Evolutionary conservation across 306 rosid species (phyloP), one percentile per base, ranked within the genome.

Genomic region (Carpinus viminea): DNA sequence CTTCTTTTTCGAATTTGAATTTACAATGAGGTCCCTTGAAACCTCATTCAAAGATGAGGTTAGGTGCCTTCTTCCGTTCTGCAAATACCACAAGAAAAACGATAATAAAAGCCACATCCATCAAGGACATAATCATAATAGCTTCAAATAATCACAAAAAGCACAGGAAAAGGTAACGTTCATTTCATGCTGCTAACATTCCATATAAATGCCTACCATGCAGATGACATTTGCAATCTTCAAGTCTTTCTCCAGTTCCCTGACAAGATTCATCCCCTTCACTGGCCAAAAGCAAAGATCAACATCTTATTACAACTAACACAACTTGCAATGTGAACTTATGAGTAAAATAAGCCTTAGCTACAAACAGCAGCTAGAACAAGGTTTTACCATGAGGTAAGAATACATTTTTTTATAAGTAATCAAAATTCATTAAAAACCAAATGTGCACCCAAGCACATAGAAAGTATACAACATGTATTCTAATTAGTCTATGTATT

Each of bases 231-330:
- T 96, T 72, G 99, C 98, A 90, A 93, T 87, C 87, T 96, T 89
- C 75, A 96, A 87, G 88, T 96, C 99, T 82, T 89, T 93, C 85
- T 96, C 99, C 89, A 96, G 83, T 84, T 96, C 99, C 82, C 98
- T 84, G 80, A 96, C 98, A 89, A 96, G 92, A 93, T 93, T 80
- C 99, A 96, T 96, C 92, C 99, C 99, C 98, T 96, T 96, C 97
- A 93, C 99, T 96, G 99, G 81, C 91, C 97, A 91, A 96, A 95
- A 96, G 94, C 75, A 89, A 85, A 84, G 89, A 84, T 89, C 93
- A 86, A 84, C 76, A 83, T 73, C 88, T 76, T 83, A 81, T 88
- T 70, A 61, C 84, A 78, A 80, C 31, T 9, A 18, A 68, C 72
- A 74, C 56, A 53, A 62, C 59, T 41, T 61, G 64, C 53, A 60